Base-by-base conservation (phyloP, 306 rosid species). In the Casuarina equisetifolia region DNA sequence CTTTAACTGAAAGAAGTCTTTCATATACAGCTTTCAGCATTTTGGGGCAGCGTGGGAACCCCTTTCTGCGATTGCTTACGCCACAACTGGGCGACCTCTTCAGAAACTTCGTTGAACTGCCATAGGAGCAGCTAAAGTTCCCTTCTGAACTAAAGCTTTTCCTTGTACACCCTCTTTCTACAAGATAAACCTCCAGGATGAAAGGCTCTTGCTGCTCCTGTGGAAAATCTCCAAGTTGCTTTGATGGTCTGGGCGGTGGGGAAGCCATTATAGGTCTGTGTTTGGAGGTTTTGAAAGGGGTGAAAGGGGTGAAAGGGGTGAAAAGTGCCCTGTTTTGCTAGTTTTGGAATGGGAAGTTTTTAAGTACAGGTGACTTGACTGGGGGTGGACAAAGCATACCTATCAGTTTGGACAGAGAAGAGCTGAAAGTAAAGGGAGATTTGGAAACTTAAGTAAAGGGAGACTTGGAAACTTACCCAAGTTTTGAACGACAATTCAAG, bases 151-250 rank as follows among this genome's bases (percentile, higher is more conserved):
- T 73, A 44, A 36, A 58, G 62, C 84, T 66, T 83, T 72, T 90
- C 45, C 68, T 85, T 52, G 80, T 69, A 66, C 72, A 81, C 50
- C 93, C 81, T 86, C 85, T 86, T 83, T 96, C 99, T 16, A 72
- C 35, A 43, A 96, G 91, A 87, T 85, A 89, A 73, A 64, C 61
- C 53, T 96, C 90, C 12, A 92, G 76, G 74, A 80, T 80, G 77
- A 96, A 96, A 39, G 99, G 99, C 9, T 92, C 98, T 82, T 92
- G 97, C 61, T 88, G 82, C 70, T 90, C 88, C 62, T 85, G 87
- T 2, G 92, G 91, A 72, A 95, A 90, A 48, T 91, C 91, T 63
- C 74, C 84, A 0, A 93, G 93, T 50, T 81, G 88, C 78, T 85
- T 95, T 68, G 44, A 72, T 68, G 90, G 79, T 77, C 78, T 85